Percentiles rank a stretch among this genome's conserved stretches.
These are phyloP conservation scores for Chaetomium sp. DNA, from an alignment of 2,329 filamentous ascomycete species.

Conservation along the genomic window DNA sequence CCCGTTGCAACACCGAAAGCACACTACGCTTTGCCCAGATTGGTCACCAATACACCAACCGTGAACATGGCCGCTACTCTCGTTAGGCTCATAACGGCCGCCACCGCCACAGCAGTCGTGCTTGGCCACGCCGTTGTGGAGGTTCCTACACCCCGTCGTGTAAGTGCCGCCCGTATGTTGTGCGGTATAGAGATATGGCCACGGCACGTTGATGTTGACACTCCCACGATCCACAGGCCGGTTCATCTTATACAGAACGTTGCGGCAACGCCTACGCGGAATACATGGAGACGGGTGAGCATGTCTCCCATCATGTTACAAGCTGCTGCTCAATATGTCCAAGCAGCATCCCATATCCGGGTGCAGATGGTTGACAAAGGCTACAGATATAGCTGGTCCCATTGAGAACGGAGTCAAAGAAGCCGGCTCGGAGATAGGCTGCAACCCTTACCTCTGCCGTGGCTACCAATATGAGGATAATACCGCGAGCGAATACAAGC, in stretches of 20 bases:
- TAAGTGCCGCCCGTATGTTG: not conserved
- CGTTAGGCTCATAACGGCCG: not conserved
- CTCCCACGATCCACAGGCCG: not conserved
- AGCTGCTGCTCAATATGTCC: not conserved
- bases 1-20: not conserved
- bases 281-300: constrained; percentile 4
- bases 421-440: not conserved
- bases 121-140: constrained; percentile 10
- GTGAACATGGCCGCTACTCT: not conserved
- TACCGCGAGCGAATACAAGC: not conserved
- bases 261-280: not conserved
- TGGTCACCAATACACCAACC: not conserved
- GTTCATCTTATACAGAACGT: not conserved
- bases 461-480: constrained; percentile 16
- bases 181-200: not conserved
- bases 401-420: not conserved
- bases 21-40: not conserved
- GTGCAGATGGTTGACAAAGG: not conserved
- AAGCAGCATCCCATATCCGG: no score
- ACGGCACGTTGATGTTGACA: not conserved
- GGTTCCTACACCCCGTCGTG: constrained; percentile 1
- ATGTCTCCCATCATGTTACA: not conserved
- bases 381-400: constrained; percentile 10
- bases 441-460: constrained; percentile 13
- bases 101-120: not conserved